These are phyloP conservation scores for Myriangium duriaei DNA, from an alignment of 2,329 filamentous ascomycete genomes.

Conservation along the genomic window DNA sequence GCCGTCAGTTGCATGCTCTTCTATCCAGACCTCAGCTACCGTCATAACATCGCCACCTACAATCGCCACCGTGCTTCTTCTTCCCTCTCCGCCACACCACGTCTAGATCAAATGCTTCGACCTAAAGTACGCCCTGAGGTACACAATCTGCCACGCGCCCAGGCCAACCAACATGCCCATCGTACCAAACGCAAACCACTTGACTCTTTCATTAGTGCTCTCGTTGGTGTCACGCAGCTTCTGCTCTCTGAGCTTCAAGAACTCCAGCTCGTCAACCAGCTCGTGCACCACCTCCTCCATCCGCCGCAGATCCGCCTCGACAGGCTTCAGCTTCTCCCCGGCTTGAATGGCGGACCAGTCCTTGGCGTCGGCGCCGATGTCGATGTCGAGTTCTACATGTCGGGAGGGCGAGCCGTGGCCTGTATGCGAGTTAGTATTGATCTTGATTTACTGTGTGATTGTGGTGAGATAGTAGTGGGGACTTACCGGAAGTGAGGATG, in stretches of 20 bases:
- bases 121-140: constrained; percentile 92
- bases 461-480: not conserved
- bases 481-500: constrained; percentile 56
- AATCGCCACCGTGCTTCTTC: not conserved
- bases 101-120: constrained; percentile 40
- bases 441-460: not conserved
- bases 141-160: constrained; percentile 95
- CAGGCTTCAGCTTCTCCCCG: constrained; percentile 92
- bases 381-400: constrained; percentile 81
- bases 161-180: constrained; percentile 82
- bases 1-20: too few species aligned
- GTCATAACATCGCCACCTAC: not conserved
- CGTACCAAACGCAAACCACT: constrained; percentile 93
- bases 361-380: constrained; percentile 92
- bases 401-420: constrained; percentile 35
- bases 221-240: constrained; percentile 97
- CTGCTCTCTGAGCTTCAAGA: constrained; percentile 79
- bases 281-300: constrained; percentile 85
- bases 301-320: constrained; percentile 85
- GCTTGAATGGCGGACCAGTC: constrained; percentile 97
- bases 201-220: constrained; percentile 97
- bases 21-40: too few species aligned
- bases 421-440: not conserved
- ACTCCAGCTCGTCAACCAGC: constrained; percentile 91
- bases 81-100: not conserved